Conservation (phyloP, 768 basidiomycete species). For the Neoboletus subvelutipes region DNA sequence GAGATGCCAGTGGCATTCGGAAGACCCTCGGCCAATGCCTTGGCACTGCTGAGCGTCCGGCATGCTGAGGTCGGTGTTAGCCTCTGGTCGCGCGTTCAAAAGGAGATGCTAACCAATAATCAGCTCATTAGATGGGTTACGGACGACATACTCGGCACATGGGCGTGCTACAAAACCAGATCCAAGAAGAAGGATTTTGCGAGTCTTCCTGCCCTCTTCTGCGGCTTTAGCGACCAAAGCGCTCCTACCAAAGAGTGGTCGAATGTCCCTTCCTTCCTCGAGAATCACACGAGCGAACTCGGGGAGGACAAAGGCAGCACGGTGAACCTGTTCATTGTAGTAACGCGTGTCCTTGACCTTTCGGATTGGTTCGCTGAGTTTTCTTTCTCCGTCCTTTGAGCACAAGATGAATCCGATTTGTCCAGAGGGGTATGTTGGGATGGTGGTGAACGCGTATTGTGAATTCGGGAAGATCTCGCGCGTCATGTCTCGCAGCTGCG, state of each 20-base stretch:
- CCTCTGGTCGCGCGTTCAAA: background rate
- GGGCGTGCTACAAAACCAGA: constrained; percentile 95
- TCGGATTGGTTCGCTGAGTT: constrained; percentile 72
- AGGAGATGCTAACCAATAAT: constrained; percentile 66
- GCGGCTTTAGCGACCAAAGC: constrained; percentile 43
- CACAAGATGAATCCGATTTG: constrained; percentile 95
- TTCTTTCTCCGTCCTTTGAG: constrained; percentile 69
- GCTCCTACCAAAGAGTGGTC: constrained; percentile 73
- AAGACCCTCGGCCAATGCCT: constrained; percentile 66
- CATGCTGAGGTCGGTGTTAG: constrained; percentile 54
- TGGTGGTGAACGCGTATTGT: constrained; percentile 94
- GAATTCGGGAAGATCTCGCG: constrained; percentile 72
- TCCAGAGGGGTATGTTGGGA: constrained; percentile 98
- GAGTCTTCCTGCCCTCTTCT: constrained; percentile 51
- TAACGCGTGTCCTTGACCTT: constrained; percentile 72
- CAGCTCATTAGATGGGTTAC: constrained; percentile 75
- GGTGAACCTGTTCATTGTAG: constrained; percentile 83
- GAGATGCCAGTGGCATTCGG: constrained; percentile 71
- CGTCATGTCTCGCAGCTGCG: constrained; percentile 67
- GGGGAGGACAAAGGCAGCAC: constrained; percentile 84
- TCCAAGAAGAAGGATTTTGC: constrained; percentile 82
- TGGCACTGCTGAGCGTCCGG: constrained; percentile 77
- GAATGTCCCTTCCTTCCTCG: constrained; percentile 66
- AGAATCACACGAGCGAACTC: constrained; percentile 81
- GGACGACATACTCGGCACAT: constrained; percentile 91